phyloP scores from a whole-genome alignment of 257 asterid species.

The Euphrasia confusa region DNA sequence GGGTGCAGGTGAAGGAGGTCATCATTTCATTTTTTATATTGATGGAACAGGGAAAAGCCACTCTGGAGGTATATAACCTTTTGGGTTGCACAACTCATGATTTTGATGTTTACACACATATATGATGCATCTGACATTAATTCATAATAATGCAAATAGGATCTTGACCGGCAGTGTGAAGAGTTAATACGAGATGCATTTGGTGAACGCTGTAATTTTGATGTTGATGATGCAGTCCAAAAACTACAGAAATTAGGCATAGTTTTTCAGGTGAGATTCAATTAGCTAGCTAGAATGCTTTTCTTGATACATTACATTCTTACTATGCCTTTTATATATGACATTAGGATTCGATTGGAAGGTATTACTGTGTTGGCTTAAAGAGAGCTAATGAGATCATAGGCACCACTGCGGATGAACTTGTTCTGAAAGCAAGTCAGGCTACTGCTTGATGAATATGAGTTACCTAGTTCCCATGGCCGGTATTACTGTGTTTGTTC shows the following conservation, averaged over 20 bases:
- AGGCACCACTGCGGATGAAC: conserved; percentile 91
- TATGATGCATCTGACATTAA: conserved; percentile 16
- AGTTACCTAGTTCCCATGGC: too few species aligned
- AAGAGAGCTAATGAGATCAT: conserved; percentile 95
- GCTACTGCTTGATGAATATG: conserved; percentile 34
- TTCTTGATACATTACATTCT: neutral
- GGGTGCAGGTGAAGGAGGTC: conserved; percentile 94
- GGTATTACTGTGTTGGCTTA: conserved; percentile 51
- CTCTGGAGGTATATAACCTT: conserved; percentile 57
- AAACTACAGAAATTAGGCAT: conserved; percentile 87
- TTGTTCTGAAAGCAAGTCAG: conserved; percentile 81
- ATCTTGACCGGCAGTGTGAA: conserved; percentile 85
- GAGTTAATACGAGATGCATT: conserved; percentile 85
- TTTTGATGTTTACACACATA: neutral
- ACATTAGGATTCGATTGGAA: conserved; percentile 43
- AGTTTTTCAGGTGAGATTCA: conserved; percentile 67
- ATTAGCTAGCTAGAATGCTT: too few species aligned
- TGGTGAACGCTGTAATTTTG: conserved; percentile 76
- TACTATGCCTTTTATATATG: neutral
- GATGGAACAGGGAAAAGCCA: conserved; percentile 96
- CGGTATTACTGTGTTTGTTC: neutral
- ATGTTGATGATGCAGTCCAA: conserved; percentile 87
- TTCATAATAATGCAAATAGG: conserved; percentile 37
- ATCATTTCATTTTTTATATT: conserved; percentile 84
- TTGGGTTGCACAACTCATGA: neutral